Evolutionary conservation across 108 stramenopile genomes (phyloP).

Genomic region (Pseudonitzschia delicatissima): DNA sequence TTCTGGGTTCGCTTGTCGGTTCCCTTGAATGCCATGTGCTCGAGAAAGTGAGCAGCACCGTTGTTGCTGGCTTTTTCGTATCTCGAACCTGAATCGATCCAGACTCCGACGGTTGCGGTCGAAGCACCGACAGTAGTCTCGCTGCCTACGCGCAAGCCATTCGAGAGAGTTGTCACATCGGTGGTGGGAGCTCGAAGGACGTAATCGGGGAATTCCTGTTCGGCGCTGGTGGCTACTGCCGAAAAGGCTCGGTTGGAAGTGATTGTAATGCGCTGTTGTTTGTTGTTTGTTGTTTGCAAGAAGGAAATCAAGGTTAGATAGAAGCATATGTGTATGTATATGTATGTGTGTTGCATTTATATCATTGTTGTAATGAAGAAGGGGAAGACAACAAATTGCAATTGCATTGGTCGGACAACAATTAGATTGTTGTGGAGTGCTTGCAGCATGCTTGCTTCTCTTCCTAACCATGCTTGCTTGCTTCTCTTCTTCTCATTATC

Average conservation of each 20-base stretch:
- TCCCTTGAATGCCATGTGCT: constrained; percentile 99
- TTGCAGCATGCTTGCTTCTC: too few relatives aligned
- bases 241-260: not conserved
- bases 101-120: constrained; percentile 88
- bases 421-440: too few relatives aligned
- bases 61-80: constrained; percentile 98
- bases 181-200: constrained; percentile 85
- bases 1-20: constrained; percentile 88
- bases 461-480: too few relatives aligned
- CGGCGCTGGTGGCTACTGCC: constrained; percentile 2
- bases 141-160: constrained; percentile 89
- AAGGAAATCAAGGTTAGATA: too few relatives aligned
- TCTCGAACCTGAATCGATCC: constrained; percentile 88
- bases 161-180: constrained; percentile 75
- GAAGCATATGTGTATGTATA: too few relatives aligned
- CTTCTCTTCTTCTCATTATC: too few relatives aligned
- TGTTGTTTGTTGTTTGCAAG: too few relatives aligned
- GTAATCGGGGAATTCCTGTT: constrained; percentile 66
- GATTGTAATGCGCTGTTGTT: too few relatives aligned
- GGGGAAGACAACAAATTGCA: too few relatives aligned
- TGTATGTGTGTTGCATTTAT: too few relatives aligned
- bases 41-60: constrained; percentile 99
- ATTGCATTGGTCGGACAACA: too few relatives aligned
- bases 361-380: too few relatives aligned
- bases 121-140: constrained; percentile 75